Evolutionary conservation across 2,329 filamentous ascomycete species (phyloP).

Genomic region (Aphanoascus verrucosus): DNA sequence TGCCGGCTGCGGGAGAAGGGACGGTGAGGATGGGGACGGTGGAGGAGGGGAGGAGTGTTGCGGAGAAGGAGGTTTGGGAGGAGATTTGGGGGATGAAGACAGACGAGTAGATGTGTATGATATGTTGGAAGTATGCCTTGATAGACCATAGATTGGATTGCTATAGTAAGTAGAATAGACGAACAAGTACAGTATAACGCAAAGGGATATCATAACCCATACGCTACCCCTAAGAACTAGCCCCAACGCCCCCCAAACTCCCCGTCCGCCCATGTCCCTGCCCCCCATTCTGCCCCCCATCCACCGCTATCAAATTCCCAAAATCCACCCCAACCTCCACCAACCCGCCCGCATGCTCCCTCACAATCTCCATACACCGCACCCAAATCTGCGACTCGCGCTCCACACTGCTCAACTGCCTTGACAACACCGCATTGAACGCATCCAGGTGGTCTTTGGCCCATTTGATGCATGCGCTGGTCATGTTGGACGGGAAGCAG

Average conservation of each 20-base stretch:
- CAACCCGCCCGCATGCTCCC: constrained; percentile 67
- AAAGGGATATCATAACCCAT: too few relatives aligned
- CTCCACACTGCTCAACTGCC: constrained; percentile 81
- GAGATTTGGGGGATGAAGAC: constrained; percentile 13
- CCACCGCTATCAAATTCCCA: constrained; percentile 53
- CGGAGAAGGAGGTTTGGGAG: constrained; percentile 13
- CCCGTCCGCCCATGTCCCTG: background rate
- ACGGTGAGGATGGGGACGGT: constrained; percentile 13
- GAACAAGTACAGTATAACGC: too few relatives aligned
- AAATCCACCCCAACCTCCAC: constrained; percentile 86
- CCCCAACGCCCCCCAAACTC: background rate
- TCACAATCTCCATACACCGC: constrained; percentile 71
- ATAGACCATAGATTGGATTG: too few relatives aligned
- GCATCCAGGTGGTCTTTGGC: constrained; percentile 89
- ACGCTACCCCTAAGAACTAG: too few relatives aligned
- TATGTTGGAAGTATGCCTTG: too few relatives aligned
- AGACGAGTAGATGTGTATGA: background rate
- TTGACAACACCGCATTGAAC: constrained; percentile 71
- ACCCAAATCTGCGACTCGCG: constrained; percentile 64
- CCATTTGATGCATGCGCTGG: constrained; percentile 95
- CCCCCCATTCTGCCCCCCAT: background rate
- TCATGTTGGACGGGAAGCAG: constrained; percentile 76
- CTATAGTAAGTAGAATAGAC: too few relatives aligned
- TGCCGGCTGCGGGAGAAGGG: constrained; percentile 43
- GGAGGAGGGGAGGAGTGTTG: constrained; percentile 9